Evolutionary conservation across 805 yeast genomes (phyloP).

Genomic region (Saccharomyces cerevisiae): DNA sequence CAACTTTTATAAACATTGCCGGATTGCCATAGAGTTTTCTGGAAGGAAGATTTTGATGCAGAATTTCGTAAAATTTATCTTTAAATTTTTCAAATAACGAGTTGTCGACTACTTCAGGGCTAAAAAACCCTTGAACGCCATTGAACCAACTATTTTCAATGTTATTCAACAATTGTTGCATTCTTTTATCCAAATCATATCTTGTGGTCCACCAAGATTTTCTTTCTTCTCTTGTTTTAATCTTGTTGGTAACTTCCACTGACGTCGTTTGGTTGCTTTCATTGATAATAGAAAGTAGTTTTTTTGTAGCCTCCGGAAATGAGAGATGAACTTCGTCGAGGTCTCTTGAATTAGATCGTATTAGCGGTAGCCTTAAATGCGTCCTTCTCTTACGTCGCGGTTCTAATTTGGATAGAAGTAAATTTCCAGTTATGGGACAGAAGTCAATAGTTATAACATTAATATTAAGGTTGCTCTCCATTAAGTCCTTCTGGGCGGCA

Average conservation of each 20-base stretch:
- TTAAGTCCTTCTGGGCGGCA: background rate
- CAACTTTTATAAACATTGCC: conserved; percentile 30
- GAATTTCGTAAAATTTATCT: conserved; percentile 31
- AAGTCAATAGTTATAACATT: conserved; percentile 49
- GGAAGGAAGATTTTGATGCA: conserved; percentile 43
- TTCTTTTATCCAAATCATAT: conserved; percentile 47
- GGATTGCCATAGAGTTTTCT: conserved; percentile 30
- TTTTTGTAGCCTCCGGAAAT: conserved; percentile 39
- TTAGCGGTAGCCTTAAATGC: conserved; percentile 51
- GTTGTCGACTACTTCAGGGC: conserved; percentile 25
- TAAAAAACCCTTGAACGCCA: conserved; percentile 62
- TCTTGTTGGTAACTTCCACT: conserved; percentile 40
- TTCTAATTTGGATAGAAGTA: conserved; percentile 44
- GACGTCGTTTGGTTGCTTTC: conserved; percentile 58
- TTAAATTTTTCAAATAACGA: conserved; percentile 30
- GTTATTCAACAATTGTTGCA: conserved; percentile 44
- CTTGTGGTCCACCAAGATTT: conserved; percentile 74
- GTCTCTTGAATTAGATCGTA: conserved; percentile 40
- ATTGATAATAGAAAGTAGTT: conserved; percentile 44
- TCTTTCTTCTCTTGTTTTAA: conserved; percentile 51
- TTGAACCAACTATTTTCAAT: conserved; percentile 70
- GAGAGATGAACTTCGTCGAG: conserved; percentile 36
- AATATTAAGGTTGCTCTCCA: conserved; percentile 1
- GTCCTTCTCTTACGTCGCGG: conserved; percentile 33
- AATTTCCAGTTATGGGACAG: conserved; percentile 48